Percentiles rank a stretch among this genome's conserved stretches.
Evolutionary conservation across 2,329 filamentous ascomycete genomes (phyloP).

Genomic region (Pseudocercospora eumusae): DNA sequence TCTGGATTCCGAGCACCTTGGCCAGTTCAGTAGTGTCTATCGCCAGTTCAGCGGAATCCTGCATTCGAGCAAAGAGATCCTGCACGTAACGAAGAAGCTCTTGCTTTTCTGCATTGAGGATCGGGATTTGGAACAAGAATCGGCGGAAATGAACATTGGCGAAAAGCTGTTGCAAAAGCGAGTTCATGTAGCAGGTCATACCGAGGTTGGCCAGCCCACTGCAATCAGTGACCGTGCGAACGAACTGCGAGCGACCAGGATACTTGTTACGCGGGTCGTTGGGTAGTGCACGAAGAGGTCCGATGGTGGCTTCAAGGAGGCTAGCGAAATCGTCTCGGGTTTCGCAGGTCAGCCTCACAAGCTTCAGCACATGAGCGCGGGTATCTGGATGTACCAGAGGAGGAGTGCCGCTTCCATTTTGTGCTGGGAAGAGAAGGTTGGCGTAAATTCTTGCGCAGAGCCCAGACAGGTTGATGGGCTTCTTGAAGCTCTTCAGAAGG

Average conservation of each 20-base stretch:
- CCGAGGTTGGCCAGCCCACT: conserved; percentile 81
- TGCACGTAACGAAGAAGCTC: conserved; percentile 75
- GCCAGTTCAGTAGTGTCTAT: conserved; percentile 75
- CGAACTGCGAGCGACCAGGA: conserved; percentile 48
- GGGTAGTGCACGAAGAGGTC: conserved; percentile 15
- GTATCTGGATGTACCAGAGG: conserved; percentile 27
- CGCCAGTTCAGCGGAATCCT: conserved; percentile 73
- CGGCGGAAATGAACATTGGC: conserved; percentile 88
- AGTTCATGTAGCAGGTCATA: conserved; percentile 97
- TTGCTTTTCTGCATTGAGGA: conserved; percentile 61
- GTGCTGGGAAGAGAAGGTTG: conserved; percentile 33
- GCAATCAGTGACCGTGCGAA: conserved; percentile 26
- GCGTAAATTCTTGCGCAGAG: conserved; percentile 32
- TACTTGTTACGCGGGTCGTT: conserved; percentile 21
- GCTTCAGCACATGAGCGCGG: conserved; percentile 29
- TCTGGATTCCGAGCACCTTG: conserved; percentile 77
- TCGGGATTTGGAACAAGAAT: conserved; percentile 67
- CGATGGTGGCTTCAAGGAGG: conserved; percentile 21
- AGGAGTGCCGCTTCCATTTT: neutral
- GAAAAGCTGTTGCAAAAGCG: conserved; percentile 88
- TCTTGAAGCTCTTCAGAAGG: conserved; percentile 36
- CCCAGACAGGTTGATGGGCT: conserved; percentile 28
- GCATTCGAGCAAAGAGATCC: conserved; percentile 79
- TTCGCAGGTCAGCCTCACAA: conserved; percentile 31
- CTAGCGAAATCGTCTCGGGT: conserved; percentile 22